These are phyloP conservation scores for Colletotrichum sp. DNA, from an alignment of 2,329 filamentous ascomycete species.

Conservation along the genomic window DNA sequence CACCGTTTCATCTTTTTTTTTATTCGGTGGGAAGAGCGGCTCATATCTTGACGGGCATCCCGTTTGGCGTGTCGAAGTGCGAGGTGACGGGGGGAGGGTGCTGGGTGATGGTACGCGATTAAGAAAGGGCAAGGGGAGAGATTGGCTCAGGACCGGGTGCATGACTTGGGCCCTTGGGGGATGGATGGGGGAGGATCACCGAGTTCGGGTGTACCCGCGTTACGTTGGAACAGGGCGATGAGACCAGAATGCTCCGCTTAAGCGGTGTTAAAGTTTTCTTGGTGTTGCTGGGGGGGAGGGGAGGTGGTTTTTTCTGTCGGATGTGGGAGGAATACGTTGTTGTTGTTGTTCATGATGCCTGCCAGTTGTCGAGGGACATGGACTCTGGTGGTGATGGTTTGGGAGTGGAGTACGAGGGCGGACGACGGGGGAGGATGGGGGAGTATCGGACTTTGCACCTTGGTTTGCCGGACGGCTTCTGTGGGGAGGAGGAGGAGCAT, in stretches of 20 bases:
- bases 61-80: neutral
- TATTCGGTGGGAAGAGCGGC: neutral
- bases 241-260: neutral
- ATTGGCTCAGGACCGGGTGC: neutral
- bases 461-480: neutral
- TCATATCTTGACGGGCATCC: neutral
- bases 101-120: neutral
- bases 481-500: neutral
- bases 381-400: neutral
- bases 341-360: neutral
- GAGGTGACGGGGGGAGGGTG: neutral
- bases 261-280: neutral
- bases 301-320: neutral
- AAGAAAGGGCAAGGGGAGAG: neutral
- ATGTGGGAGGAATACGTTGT: neutral
- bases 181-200: neutral
- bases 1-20: neutral
- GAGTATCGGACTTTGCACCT: neutral
- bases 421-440: neutral
- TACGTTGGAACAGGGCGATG: neutral
- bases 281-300: neutral
- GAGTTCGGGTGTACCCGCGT: neutral
- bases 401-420: neutral
- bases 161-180: neutral
- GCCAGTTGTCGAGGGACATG: neutral